These are phyloP conservation scores for Solanum infundibuliforme DNA, from an alignment of 257 asterid genomes.

Conservation along the genomic window DNA sequence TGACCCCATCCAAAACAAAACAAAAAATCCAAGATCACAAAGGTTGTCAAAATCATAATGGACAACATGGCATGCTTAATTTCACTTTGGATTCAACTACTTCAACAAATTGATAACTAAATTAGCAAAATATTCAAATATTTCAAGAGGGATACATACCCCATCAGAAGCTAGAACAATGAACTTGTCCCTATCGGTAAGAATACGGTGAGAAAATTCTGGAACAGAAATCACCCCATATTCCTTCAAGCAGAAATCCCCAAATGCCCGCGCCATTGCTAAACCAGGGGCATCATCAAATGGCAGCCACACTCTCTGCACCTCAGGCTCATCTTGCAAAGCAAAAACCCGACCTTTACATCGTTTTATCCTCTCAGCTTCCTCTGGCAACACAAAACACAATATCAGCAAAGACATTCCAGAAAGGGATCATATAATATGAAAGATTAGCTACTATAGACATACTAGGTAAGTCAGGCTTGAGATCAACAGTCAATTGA, in stretches of 20 bases:
- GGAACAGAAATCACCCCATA: constrained; percentile 96
- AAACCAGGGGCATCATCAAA: constrained; percentile 97
- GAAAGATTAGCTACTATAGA: neutral
- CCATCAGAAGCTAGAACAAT: constrained; percentile 98
- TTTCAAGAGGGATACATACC: constrained; percentile 33
- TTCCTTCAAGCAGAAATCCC: constrained; percentile 96
- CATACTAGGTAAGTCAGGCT: constrained; percentile 93
- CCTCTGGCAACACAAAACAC: constrained; percentile 37
- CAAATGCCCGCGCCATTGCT: constrained; percentile 99
- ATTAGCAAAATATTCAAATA: neutral
- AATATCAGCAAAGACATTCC: neutral
- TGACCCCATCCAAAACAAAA: neutral
- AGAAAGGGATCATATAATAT: neutral
- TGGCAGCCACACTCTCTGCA: constrained; percentile 95
- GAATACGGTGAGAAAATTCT: constrained; percentile 71
- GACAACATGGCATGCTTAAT: neutral
- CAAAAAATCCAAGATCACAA: neutral
- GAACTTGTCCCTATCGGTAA: constrained; percentile 65
- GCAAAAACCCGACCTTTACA: constrained; percentile 97
- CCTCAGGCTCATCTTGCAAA: constrained; percentile 97
- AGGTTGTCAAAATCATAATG: neutral
- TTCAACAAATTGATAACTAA: neutral
- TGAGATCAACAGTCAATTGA: constrained; percentile 94
- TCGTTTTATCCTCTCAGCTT: constrained; percentile 93
- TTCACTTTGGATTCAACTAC: neutral